Evolutionary conservation across 805 yeast genomes (phyloP).

Genomic region (Kurtzmaniella fragi): DNA sequence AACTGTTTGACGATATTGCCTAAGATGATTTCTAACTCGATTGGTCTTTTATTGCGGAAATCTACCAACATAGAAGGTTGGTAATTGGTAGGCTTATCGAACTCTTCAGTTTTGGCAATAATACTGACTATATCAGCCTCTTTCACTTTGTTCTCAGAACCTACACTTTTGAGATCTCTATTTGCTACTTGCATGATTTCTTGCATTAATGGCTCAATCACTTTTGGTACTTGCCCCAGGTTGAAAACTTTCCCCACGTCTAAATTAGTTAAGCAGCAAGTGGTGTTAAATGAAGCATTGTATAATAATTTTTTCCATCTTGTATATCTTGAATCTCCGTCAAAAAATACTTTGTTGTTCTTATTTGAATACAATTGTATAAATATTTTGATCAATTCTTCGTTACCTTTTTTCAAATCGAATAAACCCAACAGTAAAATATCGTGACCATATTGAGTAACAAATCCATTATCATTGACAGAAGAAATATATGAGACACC

Average conservation of each 20-base stretch:
- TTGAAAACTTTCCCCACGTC: slow-evolving; percentile 52
- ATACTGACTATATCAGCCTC: slow-evolving; percentile 7
- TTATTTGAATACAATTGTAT: slow-evolving; percentile 17
- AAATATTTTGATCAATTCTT: too few relatives aligned
- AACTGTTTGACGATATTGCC: slow-evolving; percentile 46
- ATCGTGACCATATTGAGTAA: slow-evolving; percentile 25
- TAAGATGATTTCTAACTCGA: slow-evolving; percentile 67
- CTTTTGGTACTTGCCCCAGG: slow-evolving; percentile 22
- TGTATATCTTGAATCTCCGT: slow-evolving; percentile 18
- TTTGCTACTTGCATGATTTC: slow-evolving; percentile 15
- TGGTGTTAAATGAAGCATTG: slow-evolving; percentile 63
- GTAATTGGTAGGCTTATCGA: slow-evolving; percentile 54
- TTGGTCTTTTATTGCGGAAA: slow-evolving; percentile 56
- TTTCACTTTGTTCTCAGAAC: neutral
- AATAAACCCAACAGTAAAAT: slow-evolving; percentile 23
- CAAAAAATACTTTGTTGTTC: slow-evolving; percentile 16
- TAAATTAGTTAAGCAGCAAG: slow-evolving; percentile 52
- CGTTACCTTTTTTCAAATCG: slow-evolving; percentile 10
- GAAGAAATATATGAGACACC: slow-evolving; percentile 32
- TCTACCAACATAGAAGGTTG: slow-evolving; percentile 75
- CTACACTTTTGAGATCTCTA: slow-evolving; percentile 8
- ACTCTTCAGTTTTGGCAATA: slow-evolving; percentile 10
- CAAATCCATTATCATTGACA: slow-evolving; percentile 18
- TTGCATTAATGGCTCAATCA: slow-evolving; percentile 16
- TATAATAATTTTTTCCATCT: slow-evolving; percentile 68